A percentile compares a stretch with the other conserved stretches of the same genome.
Evolutionary conservation across 345 rosid genomes (phyloP).

Genomic region (Pistacia vera): DNA sequence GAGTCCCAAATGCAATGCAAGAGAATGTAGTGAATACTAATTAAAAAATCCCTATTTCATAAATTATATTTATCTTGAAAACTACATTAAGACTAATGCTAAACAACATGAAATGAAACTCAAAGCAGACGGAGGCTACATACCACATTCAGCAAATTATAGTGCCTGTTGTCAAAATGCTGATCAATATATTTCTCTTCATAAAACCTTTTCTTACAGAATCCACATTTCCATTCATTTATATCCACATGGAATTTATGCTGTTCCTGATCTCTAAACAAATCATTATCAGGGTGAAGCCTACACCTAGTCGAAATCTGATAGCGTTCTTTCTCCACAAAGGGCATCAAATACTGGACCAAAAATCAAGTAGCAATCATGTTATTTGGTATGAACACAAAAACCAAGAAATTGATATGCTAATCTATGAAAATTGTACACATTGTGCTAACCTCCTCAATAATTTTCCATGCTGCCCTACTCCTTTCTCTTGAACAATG

Average conservation of each 20-base stretch:
- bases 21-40: not conserved
- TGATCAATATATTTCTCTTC: constrained; percentile 64
- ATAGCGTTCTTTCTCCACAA: constrained; percentile 53
- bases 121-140: constrained; percentile 20
- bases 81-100: not conserved
- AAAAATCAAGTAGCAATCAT: constrained; percentile 8
- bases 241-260: constrained; percentile 55
- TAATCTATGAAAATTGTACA: not conserved
- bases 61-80: not conserved
- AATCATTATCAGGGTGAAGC: constrained; percentile 55
- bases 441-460: constrained; percentile 48
- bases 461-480: constrained; percentile 57
- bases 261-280: constrained; percentile 70
- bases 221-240: constrained; percentile 70
- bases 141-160: constrained; percentile 57
- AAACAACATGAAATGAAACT: not conserved
- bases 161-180: constrained; percentile 69
- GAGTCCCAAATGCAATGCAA: not conserved
- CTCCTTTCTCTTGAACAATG: constrained; percentile 81
- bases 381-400: not conserved
- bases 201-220: constrained; percentile 62
- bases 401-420: constrained; percentile 4
- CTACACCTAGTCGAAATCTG: constrained; percentile 49
- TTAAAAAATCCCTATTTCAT: not conserved
- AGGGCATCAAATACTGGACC: constrained; percentile 66